Base-by-base conservation (phyloP, 768 basidiomycete genomes). In the Pisolithus marmoratus region DNA sequence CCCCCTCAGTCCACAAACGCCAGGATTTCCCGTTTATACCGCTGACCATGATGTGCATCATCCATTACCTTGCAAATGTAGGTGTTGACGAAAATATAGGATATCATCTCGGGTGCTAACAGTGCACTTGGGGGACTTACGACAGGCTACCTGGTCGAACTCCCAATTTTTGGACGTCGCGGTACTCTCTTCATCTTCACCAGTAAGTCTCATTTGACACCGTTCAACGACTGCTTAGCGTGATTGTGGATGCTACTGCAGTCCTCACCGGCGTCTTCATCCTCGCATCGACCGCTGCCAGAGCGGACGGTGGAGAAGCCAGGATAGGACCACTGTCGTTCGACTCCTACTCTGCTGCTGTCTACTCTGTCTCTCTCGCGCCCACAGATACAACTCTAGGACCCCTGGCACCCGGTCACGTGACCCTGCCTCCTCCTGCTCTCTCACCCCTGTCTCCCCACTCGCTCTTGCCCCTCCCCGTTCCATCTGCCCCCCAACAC, bases 1-100 rank as follows among this genome's bases (percentile, higher is more conserved):
- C 44, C 59, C 17, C 48, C 8, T 47, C 48, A 85, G 84, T 62
- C 76, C 87, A 27, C 67, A 77, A 19, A 83, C 71, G n/a, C 75
- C 83, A 41, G 87, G 87, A 8, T 85, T n/a, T n/a, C n/a, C 83
- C 4, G 64, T 81, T 3, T 80, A 85, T 57, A 84, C 82, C 57
- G 86, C 85, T 1, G 89, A 90, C 57, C 80, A 86, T 19, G 88
- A 89, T 52, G 83, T 83, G 58, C 41, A 59, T 54, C 1, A 15
- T 14, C n/a, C 8, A 5, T 1, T 44, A 22, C 9, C 14, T 4
- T 14, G 9, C 34, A 4, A 34, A 15, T 55, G 20, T 17, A 48
- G 24, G 26, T 46, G 23, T 55, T 60, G 24, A 67, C 23, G 31
- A 5, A 34, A 26, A 5, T 5, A 17, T 55, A 79, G 77, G 74